Conservation (phyloP, 2,329 filamentous ascomycete species). For the Fusarium sterilihyphosum region DNA sequence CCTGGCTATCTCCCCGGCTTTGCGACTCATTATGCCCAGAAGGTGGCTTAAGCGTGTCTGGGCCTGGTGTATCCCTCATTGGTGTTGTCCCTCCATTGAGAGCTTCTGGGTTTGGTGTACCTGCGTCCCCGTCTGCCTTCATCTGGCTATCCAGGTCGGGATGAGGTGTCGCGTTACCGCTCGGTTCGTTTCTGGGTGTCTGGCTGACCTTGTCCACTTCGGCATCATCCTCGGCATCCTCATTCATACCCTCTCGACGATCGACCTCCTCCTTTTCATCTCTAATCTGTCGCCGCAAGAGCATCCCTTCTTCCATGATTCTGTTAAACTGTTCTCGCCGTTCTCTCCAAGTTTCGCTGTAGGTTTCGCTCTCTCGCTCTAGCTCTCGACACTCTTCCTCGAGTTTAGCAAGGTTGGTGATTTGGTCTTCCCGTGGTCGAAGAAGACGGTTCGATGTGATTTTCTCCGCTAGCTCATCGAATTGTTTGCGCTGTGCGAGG, state of each 20-base stretch:
- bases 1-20: conserved; percentile 43
- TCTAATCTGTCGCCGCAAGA: conserved; percentile 83
- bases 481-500: conserved; percentile 81
- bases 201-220: conserved; percentile 58
- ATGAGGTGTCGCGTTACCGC: conserved; percentile 61
- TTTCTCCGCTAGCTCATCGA: conserved; percentile 87
- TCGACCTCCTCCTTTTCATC: conserved; percentile 97
- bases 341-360: conserved; percentile 85
- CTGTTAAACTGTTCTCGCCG: conserved; percentile 85
- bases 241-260: conserved; percentile 82
- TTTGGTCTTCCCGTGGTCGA: conserved; percentile 85
- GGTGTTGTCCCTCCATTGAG: conserved; percentile 49
- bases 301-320: conserved; percentile 91
- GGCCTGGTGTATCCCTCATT: conserved; percentile 42
- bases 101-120: conserved; percentile 41
- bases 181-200: conserved; percentile 61
- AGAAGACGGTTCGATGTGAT: conserved; percentile 85
- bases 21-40: conserved; percentile 27
- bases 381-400: conserved; percentile 89
- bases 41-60: conserved; percentile 41
- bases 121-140: conserved; percentile 45
- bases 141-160: conserved; percentile 54
- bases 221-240: conserved; percentile 70
- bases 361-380: conserved; percentile 83
- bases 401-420: conserved; percentile 79